Evolutionary conservation across 257 asterid species (phyloP), one percentile per base, ranked within the genome.

Genomic region (Solanum appendiculatum): DNA sequence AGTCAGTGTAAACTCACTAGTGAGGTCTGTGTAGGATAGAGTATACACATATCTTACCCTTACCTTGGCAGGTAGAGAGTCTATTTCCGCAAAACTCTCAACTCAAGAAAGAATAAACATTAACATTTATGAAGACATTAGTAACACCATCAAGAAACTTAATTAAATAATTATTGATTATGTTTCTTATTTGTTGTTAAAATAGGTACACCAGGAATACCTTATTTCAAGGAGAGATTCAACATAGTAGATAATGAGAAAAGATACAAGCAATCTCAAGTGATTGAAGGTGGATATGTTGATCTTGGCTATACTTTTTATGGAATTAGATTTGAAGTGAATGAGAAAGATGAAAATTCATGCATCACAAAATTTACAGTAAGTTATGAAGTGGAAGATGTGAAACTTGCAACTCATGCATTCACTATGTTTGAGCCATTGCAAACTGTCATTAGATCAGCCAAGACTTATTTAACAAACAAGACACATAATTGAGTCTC

Each of bases 141-240:
- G 15, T 1, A 58, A 58, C 6, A 58, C 68, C 29, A 58, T 60
- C 69, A 60, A 23, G 7, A 60, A 10, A n/a, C 16, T 23, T 60
- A 23, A 60, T 60, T n/a, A 60, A 23, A 60, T 10, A 15, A 60
- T 60, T 60, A 31, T 16, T 69, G 37, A 69, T 69, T 33, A 69
- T 31, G 14, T 16, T 69, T 16, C 3, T 69, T 31, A 1, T 6
- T 69, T 42, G 3, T 18, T 29, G 23, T 80, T 42, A 3, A 39
- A 42, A 70, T 44, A 88, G 85, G 85, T 80, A 46, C 85, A 80
- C 42, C 85, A 80, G 85, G 85, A 42, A 46, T 80, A 80, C 85
- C 85, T 3, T 80, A 80, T 80, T 80, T 80, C 85, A 80, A 74
- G 56, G 82, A 80, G 29, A 80, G 42, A 29, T 31, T 46, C 66